Evolutionary conservation across 139 green algal species (phyloP).

Genomic region (Coelastrella sp.): DNA sequence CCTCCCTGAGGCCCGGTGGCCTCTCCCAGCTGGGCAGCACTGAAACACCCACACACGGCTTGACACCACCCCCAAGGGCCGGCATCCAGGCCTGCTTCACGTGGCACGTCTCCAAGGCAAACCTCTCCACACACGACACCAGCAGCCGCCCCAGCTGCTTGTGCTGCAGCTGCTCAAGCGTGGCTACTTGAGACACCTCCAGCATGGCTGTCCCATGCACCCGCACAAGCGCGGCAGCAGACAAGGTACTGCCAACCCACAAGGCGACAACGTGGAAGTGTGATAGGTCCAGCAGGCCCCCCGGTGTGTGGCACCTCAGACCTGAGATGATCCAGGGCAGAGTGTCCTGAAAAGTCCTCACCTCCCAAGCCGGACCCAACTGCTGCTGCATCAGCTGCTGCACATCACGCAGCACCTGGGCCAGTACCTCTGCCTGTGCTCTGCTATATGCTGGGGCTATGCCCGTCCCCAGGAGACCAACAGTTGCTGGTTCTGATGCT

Average conservation of each 20-base stretch:
- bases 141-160: constrained; percentile 28
- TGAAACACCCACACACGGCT: constrained; percentile 25
- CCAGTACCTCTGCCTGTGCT: constrained; percentile 11
- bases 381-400: constrained; percentile 17
- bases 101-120: constrained; percentile 2
- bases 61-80: not conserved
- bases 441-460: constrained; percentile 10
- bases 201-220: constrained; percentile 8
- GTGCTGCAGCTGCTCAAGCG: constrained; percentile 27
- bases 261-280: constrained; percentile 29
- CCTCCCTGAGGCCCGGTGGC: not conserved
- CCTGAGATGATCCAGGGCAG: constrained; percentile 17
- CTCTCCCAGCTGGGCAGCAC: constrained; percentile 9
- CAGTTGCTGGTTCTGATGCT: not conserved
- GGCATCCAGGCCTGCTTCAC: constrained; percentile 21
- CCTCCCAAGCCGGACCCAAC: constrained; percentile 27
- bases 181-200: constrained; percentile 22
- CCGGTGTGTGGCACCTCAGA: not conserved
- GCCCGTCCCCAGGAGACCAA: constrained; percentile 12
- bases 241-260: constrained; percentile 31
- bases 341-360: constrained; percentile 1
- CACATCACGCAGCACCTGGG: constrained; percentile 27
- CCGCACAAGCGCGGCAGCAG: constrained; percentile 21
- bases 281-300: constrained; percentile 29
- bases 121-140: constrained; percentile 8